These are phyloP conservation scores for Gonium pectorale DNA, from an alignment of 139 green algal genomes.

Conservation along the genomic window DNA sequence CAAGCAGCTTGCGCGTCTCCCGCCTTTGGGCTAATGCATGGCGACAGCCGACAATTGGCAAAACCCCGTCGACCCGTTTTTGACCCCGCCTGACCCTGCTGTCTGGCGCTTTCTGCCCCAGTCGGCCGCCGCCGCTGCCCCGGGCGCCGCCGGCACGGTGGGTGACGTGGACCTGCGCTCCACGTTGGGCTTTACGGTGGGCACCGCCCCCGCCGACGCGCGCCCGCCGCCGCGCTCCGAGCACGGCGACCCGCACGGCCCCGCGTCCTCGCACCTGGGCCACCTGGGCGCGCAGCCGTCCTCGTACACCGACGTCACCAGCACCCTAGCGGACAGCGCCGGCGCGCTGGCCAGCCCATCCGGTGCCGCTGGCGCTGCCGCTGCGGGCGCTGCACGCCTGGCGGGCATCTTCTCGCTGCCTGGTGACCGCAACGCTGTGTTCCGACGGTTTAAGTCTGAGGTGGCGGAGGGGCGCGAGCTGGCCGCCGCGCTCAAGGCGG, in stretches of 20 bases:
- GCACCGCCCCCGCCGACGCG: constrained; percentile 49
- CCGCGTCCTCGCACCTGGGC: neutral
- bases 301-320: neutral
- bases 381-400: constrained; percentile 2
- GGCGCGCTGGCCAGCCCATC: neutral
- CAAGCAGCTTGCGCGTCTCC: too few relatives aligned
- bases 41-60: too few relatives aligned
- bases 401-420: neutral
- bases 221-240: constrained; percentile 24
- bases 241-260: neutral
- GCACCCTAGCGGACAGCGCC: neutral
- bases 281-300: neutral
- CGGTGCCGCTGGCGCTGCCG: neutral
- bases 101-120: too few relatives aligned
- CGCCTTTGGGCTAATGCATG: too few relatives aligned
- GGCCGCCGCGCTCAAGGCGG: constrained; percentile 54
- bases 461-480: constrained; percentile 56
- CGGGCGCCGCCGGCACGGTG: constrained; percentile 20
- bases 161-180: constrained; percentile 58
- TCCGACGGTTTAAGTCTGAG: constrained; percentile 56
- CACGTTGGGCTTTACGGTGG: constrained; percentile 53
- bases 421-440: constrained; percentile 54
- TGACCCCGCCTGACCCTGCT: too few relatives aligned
- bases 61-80: too few relatives aligned
- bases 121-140: neutral